Base-by-base conservation (phyloP, 352 stramenopile species). In the Phytophthora chlamydospora region DNA sequence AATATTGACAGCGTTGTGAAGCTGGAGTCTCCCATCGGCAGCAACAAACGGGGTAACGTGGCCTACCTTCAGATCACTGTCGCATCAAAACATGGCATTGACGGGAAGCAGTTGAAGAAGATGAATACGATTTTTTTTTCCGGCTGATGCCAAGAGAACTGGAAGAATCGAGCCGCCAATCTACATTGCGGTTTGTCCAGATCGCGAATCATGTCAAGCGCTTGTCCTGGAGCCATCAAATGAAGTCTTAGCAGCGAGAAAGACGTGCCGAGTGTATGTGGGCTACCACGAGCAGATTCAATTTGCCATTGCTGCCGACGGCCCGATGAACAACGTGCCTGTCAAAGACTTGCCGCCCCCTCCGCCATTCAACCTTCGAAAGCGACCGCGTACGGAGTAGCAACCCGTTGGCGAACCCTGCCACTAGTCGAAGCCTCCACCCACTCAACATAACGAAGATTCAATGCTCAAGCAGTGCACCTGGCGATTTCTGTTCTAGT, bases 1-100 rank as follows among this genome's bases (percentile, higher is more conserved):
- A 65, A 56, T 33, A 70, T 70, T 64, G 54, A 58, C 17, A 70
- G 53, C 29, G 56, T 70, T 38, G 46, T 56, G 47, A 65, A 60
- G 36, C 41, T 60, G 16, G 38, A 59, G 51, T 43, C 53, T n/a
- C 5, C 17, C 4, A 45, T 41, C 13, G 34, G 14, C 33, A 60
- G 38, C 47, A 56, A 46, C 21, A 24, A 24, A 24, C 21, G 21
- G 43, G 49, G 32, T 33, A 50, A 55, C 29, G 34, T 60, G 13
- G 61, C 47, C 12, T 57, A 57, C 51, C 39, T 59, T 29, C 42
- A 45, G 12, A 63, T 58, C 11, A 63, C 39, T 27, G 13, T 55
- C 35, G 53, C 12, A 17, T 21, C 17, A 45, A 13, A 50, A 7
- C 48, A 59, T 45, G 19, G 21, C 39, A 64, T 63, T 14, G 40